Evolutionary conservation across 306 rosid genomes (phyloP).

Genomic region (Corylus heterophylla): DNA sequence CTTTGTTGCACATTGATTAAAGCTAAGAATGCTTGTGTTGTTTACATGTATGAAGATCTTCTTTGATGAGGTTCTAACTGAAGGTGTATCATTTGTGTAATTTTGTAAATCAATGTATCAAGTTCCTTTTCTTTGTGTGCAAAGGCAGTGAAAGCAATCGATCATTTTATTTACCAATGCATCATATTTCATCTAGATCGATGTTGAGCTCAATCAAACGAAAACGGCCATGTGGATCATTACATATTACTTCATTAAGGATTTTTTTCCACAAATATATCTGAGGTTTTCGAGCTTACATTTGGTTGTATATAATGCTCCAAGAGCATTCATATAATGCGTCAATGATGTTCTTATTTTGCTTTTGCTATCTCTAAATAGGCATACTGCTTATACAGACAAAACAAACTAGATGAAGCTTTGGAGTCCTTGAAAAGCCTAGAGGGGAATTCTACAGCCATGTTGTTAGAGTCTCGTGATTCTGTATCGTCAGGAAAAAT

Average conservation of each 20-base stretch:
- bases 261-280: constrained; percentile 19
- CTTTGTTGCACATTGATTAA: too few species aligned
- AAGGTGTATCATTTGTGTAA: too few species aligned
- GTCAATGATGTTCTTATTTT: constrained; percentile 25
- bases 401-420: constrained; percentile 87
- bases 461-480: constrained; percentile 90
- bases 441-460: constrained; percentile 56
- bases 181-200: too few species aligned
- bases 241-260: background rate
- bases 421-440: constrained; percentile 58
- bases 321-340: constrained; percentile 3
- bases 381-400: constrained; percentile 98
- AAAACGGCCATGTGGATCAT: background rate
- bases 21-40: too few species aligned
- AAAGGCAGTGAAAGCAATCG: too few species aligned
- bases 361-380: constrained; percentile 39
- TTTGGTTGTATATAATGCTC: background rate
- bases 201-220: background rate
- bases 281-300: background rate
- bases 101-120: too few species aligned
- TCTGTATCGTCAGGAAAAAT: constrained; percentile 80
- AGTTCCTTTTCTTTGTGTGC: too few species aligned
- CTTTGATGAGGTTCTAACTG: too few species aligned
- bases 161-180: too few species aligned
- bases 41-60: too few species aligned